These are phyloP conservation scores for Rutstroemia sp. DNA, from an alignment of 2,329 filamentous ascomycete genomes.

Conservation along the genomic window DNA sequence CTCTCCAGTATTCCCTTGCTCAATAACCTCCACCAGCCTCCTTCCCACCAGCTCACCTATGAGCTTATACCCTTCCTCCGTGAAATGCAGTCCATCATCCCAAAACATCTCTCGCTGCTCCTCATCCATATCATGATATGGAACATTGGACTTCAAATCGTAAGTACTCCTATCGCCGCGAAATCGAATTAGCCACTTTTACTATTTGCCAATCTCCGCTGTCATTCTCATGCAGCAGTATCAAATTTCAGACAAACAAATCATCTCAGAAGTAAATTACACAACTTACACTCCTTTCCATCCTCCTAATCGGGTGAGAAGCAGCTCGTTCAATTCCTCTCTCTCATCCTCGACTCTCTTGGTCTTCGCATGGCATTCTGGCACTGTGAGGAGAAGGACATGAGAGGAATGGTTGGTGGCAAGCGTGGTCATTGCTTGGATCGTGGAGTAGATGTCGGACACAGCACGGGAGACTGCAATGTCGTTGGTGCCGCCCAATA, in stretches of 20 bases:
- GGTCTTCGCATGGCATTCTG: conserved; percentile 36
- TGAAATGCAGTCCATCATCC: conserved; percentile 57
- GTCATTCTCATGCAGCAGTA: not conserved
- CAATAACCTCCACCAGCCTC: conserved; percentile 42
- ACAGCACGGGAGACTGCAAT: conserved; percentile 35
- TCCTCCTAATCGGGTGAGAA: conserved; percentile 2
- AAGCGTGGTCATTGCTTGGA: conserved; percentile 41
- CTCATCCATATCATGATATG: conserved; percentile 43
- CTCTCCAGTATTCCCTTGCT: not conserved
- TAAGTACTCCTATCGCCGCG: conserved; percentile 39
- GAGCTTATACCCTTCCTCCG: conserved; percentile 50
- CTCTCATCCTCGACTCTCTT: conserved; percentile 32
- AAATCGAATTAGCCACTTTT: not conserved
- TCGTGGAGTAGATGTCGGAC: conserved; percentile 38
- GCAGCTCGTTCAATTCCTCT: conserved; percentile 40
- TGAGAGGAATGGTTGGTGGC: conserved; percentile 42
- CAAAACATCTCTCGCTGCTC: conserved; percentile 44
- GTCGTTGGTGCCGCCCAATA: conserved; percentile 60
- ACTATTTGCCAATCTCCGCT: not conserved
- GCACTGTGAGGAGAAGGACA: conserved; percentile 55
- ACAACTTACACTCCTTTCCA: conserved; percentile 13
- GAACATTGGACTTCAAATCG: conserved; percentile 47
- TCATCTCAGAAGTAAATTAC: not conserved
- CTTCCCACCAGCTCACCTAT: conserved; percentile 52
- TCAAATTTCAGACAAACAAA: no score